Evolutionary conservation across 2,329 filamentous ascomycete genomes (phyloP).

Genomic region (Pseudogymnoascus sp.): DNA sequence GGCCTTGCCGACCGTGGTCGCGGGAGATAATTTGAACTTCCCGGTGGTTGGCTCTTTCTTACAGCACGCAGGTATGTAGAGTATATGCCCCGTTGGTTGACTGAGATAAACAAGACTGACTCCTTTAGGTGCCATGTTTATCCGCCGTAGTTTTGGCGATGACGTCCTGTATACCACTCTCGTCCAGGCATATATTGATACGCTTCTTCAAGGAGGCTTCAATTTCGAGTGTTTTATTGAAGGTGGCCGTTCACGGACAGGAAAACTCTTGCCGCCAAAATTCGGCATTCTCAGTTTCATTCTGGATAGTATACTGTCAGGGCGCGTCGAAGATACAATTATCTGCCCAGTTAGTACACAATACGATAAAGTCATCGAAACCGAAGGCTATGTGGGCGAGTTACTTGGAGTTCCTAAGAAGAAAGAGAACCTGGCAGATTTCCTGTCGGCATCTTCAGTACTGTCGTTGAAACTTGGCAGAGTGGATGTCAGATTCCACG

Average conservation of each 20-base stretch:
- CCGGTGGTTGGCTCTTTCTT: slow-evolving; percentile 82
- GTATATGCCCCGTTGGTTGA: background rate
- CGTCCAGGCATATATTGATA: slow-evolving; percentile 96
- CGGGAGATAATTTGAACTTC: slow-evolving; percentile 94
- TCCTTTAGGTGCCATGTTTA: slow-evolving; percentile 73
- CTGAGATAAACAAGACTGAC: slow-evolving; percentile 4
- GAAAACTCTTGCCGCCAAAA: slow-evolving; percentile 87
- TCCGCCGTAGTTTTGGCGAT: slow-evolving; percentile 83
- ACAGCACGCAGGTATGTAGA: slow-evolving; percentile 65
- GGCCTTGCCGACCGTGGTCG: slow-evolving; percentile 81
- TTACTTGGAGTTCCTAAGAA: slow-evolving; percentile 89
- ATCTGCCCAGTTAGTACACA: slow-evolving; percentile 95
- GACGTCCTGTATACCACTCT: slow-evolving; percentile 83
- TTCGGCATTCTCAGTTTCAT: slow-evolving; percentile 92
- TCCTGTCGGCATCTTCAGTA: slow-evolving; percentile 78
- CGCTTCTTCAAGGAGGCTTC: slow-evolving; percentile 77
- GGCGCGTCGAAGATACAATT: slow-evolving; percentile 79
- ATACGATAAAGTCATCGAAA: slow-evolving; percentile 98
- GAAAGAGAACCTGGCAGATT: slow-evolving; percentile 86
- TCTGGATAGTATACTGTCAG: slow-evolving; percentile 80
- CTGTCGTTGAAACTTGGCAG: slow-evolving; percentile 80
- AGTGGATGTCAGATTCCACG: slow-evolving; percentile 91
- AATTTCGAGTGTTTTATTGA: slow-evolving; percentile 98
- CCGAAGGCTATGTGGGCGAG: slow-evolving; percentile 92
- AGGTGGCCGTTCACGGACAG: slow-evolving; percentile 83